Percentiles rank a stretch among this genome's conserved stretches.
Conservation (phyloP, 768 basidiomycete species). For the Galerina marginata region DNA sequence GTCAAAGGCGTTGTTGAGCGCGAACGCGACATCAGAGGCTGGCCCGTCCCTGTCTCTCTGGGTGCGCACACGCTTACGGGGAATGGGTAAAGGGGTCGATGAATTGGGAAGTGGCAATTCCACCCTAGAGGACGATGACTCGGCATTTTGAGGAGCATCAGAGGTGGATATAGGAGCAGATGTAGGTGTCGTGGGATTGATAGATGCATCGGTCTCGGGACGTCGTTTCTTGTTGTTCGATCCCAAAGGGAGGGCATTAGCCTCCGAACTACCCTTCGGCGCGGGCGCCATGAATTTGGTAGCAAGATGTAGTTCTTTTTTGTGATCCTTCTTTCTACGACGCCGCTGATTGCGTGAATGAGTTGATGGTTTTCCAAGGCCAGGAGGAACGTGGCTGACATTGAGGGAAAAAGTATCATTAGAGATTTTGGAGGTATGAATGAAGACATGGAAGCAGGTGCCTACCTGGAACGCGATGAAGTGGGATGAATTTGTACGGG, state of each 20-base stretch:
- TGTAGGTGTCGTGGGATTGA: not conserved
- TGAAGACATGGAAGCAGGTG: not conserved
- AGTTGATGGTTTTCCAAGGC: slow-evolving; percentile 62
- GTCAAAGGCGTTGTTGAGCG: slow-evolving; percentile 17
- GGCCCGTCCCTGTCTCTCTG: slow-evolving; percentile 7
- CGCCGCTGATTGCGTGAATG: slow-evolving; percentile 63
- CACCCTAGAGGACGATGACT: too few relatives aligned
- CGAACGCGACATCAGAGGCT: slow-evolving; percentile 14
- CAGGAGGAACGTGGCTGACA: slow-evolving; percentile 54
- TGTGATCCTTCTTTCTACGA: slow-evolving; percentile 44
- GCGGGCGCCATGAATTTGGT: slow-evolving; percentile 7
- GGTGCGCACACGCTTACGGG: not conserved
- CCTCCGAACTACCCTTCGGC: slow-evolving; percentile 37
- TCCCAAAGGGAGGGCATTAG: slow-evolving; percentile 54
- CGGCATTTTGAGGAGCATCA: not conserved
- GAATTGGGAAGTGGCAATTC: not conserved
- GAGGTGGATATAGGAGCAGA: not conserved
- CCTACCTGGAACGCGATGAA: not conserved
- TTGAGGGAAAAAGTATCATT: not conserved
- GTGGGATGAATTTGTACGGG: not conserved
- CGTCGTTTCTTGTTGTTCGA: not conserved
- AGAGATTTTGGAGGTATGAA: not conserved
- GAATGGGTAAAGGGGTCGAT: not conserved
- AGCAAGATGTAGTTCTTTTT: slow-evolving; percentile 8
- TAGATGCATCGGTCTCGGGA: not conserved